phyloP scores from a whole-genome alignment of 345 rosid genomes.

The Acer negundo region DNA sequence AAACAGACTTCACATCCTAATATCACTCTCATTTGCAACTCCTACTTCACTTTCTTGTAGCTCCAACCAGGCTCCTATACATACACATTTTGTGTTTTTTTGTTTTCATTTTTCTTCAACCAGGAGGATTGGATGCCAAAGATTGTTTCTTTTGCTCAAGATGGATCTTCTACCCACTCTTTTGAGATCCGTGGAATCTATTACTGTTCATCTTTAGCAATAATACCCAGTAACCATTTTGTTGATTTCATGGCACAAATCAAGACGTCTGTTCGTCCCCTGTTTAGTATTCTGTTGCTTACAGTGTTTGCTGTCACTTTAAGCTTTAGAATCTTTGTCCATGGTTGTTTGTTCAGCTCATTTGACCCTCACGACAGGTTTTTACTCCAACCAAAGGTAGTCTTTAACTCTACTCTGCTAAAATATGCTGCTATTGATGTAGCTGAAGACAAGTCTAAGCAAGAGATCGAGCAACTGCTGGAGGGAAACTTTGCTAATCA shows the following conservation, averaged over 20 bases:
- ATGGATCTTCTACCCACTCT: conserved; percentile 37
- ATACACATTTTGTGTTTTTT: not conserved
- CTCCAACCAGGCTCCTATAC: not conserved
- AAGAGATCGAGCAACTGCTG: conserved; percentile 61
- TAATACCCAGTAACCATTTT: conserved; percentile 19
- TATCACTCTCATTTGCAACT: not conserved
- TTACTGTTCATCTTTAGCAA: conserved; percentile 22
- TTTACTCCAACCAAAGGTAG: conserved; percentile 20
- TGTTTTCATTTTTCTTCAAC: not conserved
- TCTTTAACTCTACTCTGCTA: conserved; percentile 69
- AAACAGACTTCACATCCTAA: not conserved
- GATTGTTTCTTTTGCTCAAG: conserved; percentile 7
- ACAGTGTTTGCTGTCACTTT: conserved; percentile 52
- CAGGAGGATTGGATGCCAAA: conserved; percentile 20
- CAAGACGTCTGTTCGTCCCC: conserved; percentile 76
- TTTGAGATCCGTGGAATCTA: conserved; percentile 23
- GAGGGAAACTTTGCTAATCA: conserved; percentile 56
- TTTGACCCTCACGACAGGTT: conserved; percentile 34
- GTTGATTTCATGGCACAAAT: conserved; percentile 30
- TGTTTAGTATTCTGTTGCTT: conserved; percentile 58
- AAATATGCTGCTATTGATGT: conserved; percentile 64
- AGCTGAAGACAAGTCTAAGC: conserved; percentile 55
- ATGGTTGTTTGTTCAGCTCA: conserved; percentile 41
- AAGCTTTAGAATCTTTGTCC: conserved; percentile 45
- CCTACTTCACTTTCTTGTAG: conserved; percentile 12